Conservation (phyloP, 225 moss, liverwort and hornwort species). For the Ulota crispa region DNA sequence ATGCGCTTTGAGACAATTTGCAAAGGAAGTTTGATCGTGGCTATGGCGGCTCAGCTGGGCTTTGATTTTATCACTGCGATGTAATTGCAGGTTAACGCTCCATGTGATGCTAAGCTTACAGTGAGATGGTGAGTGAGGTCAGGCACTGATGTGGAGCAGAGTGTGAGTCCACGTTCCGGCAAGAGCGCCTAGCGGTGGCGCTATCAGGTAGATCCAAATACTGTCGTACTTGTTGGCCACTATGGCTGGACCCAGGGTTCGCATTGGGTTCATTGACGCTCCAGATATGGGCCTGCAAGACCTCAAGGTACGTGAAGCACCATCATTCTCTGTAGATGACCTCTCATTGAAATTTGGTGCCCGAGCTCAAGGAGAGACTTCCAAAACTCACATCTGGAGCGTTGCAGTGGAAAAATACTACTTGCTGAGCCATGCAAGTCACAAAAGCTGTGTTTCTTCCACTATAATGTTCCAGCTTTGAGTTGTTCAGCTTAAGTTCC, state of each 20-base stretch:
- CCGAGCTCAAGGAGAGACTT: too few relatives aligned
- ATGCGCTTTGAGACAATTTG: not conserved
- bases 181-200: slow-evolving; percentile 46
- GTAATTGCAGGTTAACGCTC: too few relatives aligned
- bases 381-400: too few relatives aligned
- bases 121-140: not conserved
- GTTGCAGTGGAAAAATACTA: too few relatives aligned
- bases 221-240: slow-evolving; percentile 42
- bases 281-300: slow-evolving; percentile 43
- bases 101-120: not conserved
- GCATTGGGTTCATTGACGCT: slow-evolving; percentile 58
- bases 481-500: too few relatives aligned
- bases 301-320: too few relatives aligned
- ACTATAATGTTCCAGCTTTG: not conserved
- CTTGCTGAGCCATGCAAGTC: too few relatives aligned
- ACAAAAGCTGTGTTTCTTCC: not conserved
- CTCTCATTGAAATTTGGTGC: too few relatives aligned
- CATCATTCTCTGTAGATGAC: too few relatives aligned
- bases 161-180: slow-evolving; percentile 51
- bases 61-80: not conserved
- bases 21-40: not conserved
- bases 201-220: slow-evolving; percentile 52
- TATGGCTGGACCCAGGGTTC: slow-evolving; percentile 49
- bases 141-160: slow-evolving; percentile 28
- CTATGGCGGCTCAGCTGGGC: not conserved